Percentiles rank a stretch among this genome's conserved stretches.
These are phyloP conservation scores for Amanita exitialis DNA, from an alignment of 768 basidiomycete species.

Conservation along the genomic window DNA sequence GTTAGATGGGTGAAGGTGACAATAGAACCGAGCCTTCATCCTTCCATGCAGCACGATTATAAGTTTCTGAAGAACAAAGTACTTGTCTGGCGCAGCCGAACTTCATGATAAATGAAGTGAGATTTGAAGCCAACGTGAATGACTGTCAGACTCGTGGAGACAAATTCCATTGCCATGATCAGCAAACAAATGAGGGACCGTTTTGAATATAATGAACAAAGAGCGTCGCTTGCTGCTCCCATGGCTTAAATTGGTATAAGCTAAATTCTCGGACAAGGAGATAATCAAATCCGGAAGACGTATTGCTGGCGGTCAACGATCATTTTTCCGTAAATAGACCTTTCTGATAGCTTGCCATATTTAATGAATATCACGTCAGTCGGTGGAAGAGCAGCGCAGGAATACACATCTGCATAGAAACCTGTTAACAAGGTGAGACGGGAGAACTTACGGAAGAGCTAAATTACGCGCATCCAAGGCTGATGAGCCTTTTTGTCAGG, in stretches of 20 bases:
- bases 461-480: no score
- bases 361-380: constrained; percentile 4
- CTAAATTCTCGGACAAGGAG: neutral
- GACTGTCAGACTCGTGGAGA: neutral
- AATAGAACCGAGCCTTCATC: neutral
- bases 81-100: neutral
- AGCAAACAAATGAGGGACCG: constrained; percentile 16
- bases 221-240: neutral
- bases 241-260: neutral
- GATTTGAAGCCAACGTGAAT: neutral
- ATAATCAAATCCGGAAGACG: neutral
- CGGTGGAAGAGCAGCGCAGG: no score
- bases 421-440: no score
- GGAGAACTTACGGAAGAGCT: no score
- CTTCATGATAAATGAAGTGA: neutral
- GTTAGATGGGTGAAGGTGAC: neutral
- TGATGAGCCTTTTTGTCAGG: constrained; percentile 6
- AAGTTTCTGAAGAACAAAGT: constrained; percentile 1
- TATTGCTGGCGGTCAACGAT: neutral
- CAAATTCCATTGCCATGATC: constrained; percentile 1
- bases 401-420: no score
- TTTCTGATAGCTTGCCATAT: constrained; percentile 14
- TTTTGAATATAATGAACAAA: constrained; percentile 17
- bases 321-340: constrained; percentile 11
- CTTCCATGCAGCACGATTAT: neutral